Evolutionary conservation across 2,329 filamentous ascomycete genomes (phyloP).

Genomic region (Byssochlamys sp.): DNA sequence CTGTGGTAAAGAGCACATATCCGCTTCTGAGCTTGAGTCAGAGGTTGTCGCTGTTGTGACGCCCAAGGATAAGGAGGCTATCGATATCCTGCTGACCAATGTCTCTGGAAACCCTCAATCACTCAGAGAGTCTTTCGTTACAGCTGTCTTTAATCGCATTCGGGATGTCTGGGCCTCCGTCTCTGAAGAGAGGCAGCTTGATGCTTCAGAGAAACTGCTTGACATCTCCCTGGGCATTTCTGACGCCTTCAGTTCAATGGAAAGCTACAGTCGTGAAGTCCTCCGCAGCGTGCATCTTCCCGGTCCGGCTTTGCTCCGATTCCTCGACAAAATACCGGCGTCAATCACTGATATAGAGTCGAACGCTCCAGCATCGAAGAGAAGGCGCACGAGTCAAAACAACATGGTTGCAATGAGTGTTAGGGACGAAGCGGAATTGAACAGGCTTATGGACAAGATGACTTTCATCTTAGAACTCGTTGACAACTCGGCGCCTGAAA

Average conservation of each 20-base stretch:
- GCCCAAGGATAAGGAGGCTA: slow-evolving; percentile 49
- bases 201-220: slow-evolving; percentile 30
- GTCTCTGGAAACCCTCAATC: slow-evolving; percentile 35
- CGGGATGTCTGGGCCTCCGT: slow-evolving; percentile 57
- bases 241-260: slow-evolving; percentile 16
- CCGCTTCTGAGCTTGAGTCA: slow-evolving; percentile 41
- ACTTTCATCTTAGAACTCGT: slow-evolving; percentile 84
- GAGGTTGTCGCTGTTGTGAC: slow-evolving; percentile 46
- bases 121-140: slow-evolving; percentile 48
- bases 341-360: slow-evolving; percentile 60
- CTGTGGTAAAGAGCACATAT: slow-evolving; percentile 42
- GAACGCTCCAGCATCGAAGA: slow-evolving; percentile 64
- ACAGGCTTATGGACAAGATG: slow-evolving; percentile 60
- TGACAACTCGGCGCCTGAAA: slow-evolving; percentile 65
- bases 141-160: slow-evolving; percentile 59
- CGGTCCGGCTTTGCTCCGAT: slow-evolving; percentile 59
- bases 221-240: slow-evolving; percentile 29
- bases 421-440: slow-evolving; percentile 56
- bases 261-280: slow-evolving; percentile 48
- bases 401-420: slow-evolving; percentile 54
- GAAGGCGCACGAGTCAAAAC: slow-evolving; percentile 66
- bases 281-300: slow-evolving; percentile 65
- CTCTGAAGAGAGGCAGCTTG: slow-evolving; percentile 26
- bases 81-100: slow-evolving; percentile 45
- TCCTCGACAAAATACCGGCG: slow-evolving; percentile 65